These are phyloP conservation scores for Phytophthora hybrid DNA, from an alignment of 352 stramenopile genomes.

Conservation along the genomic window DNA sequence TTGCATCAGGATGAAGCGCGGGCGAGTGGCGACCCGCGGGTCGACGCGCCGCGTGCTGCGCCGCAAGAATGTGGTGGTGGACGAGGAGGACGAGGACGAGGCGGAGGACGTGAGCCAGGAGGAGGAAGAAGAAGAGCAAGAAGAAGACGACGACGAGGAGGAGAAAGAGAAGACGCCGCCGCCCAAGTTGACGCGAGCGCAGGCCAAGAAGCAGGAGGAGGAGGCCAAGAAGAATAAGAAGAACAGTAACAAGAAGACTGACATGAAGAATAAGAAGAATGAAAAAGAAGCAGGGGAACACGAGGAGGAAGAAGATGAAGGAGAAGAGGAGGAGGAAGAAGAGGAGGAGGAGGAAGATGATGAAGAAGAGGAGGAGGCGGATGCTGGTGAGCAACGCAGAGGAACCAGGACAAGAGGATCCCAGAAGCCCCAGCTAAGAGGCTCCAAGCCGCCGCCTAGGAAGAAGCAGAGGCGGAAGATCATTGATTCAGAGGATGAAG, in stretches of 20 bases:
- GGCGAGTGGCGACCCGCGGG: slow-evolving; percentile 50
- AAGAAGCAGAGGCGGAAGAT: slow-evolving; percentile 53
- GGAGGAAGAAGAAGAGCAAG: slow-evolving; percentile 34
- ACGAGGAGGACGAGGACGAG: slow-evolving; percentile 59
- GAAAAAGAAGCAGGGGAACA: slow-evolving; percentile 45
- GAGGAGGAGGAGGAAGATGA: slow-evolving; percentile 29
- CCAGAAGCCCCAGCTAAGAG: slow-evolving; percentile 34
- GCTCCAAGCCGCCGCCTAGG: slow-evolving; percentile 29
- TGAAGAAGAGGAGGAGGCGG: slow-evolving; percentile 52
- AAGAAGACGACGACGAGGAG: slow-evolving; percentile 22
- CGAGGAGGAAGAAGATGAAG: slow-evolving; percentile 53
- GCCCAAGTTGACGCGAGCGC: slow-evolving; percentile 45
- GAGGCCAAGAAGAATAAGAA: slow-evolving; percentile 46
- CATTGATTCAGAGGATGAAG: slow-evolving; percentile 49
- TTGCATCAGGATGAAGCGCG: slow-evolving; percentile 62
- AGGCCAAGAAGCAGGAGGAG: slow-evolving; percentile 43
- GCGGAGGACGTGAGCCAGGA: slow-evolving; percentile 33
- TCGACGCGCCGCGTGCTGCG: slow-evolving; percentile 64
- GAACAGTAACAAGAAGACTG: slow-evolving; percentile 42
- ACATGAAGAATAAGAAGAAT: slow-evolving; percentile 38
- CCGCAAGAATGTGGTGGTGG: slow-evolving; percentile 79
- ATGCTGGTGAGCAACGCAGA: slow-evolving; percentile 34
- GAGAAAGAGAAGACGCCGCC: slow-evolving; percentile 40
- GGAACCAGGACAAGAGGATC: slow-evolving; percentile 9
- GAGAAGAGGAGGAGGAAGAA: slow-evolving; percentile 54